Percentiles rank a stretch among this genome's conserved stretches.
Conservation (phyloP, 495 filamentous ascomycete species). For the Hyaloscypha bicolor region DNA sequence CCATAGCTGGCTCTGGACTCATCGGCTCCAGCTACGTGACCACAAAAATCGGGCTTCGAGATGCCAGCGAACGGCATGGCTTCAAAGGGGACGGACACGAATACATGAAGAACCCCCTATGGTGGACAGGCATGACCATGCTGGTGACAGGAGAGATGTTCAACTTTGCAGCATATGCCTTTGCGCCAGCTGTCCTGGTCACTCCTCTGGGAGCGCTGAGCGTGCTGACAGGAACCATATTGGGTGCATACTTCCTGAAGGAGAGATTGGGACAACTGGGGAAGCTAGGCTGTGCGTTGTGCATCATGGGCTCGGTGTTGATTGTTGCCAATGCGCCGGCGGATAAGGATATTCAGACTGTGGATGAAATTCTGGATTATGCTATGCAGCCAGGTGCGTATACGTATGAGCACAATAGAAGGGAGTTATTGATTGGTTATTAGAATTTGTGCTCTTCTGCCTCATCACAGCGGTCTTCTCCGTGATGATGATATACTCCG, state of each 20-base stretch:
- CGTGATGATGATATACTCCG: slow-evolving; percentile 88
- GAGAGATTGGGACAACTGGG: slow-evolving; percentile 85
- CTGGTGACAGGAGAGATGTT: slow-evolving; percentile 83
- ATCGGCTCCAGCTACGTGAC: slow-evolving; percentile 62
- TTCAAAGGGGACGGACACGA: slow-evolving; percentile 94
- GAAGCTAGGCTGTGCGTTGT: slow-evolving; percentile 91
- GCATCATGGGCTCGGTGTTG: slow-evolving; percentile 90
- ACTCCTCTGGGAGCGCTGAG: slow-evolving; percentile 90
- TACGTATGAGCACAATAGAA: not conserved
- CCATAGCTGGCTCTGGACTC: slow-evolving; percentile 84
- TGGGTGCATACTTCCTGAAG: slow-evolving; percentile 92
- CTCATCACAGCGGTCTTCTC: slow-evolving; percentile 76
- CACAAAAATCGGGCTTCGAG: slow-evolving; percentile 63
- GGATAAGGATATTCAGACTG: slow-evolving; percentile 80
- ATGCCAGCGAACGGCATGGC: slow-evolving; percentile 82
- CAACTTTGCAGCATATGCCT: slow-evolving; percentile 96
- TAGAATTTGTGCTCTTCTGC: slow-evolving; percentile 87
- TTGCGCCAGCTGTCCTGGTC: slow-evolving; percentile 93
- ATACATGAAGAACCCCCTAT: slow-evolving; percentile 85
- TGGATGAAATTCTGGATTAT: slow-evolving; percentile 83
- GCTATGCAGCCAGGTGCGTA: slow-evolving; percentile 81
- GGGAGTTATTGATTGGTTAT: slow-evolving; percentile 32
- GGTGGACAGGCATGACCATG: slow-evolving; percentile 86
- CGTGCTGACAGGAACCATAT: slow-evolving; percentile 88
- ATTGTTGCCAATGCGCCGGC: slow-evolving; percentile 95